Percentiles rank a stretch among this genome's conserved stretches.
phyloP scores from a whole-genome alignment of 2,329 filamentous ascomycete genomes.

The Colletotrichum karsti region DNA sequence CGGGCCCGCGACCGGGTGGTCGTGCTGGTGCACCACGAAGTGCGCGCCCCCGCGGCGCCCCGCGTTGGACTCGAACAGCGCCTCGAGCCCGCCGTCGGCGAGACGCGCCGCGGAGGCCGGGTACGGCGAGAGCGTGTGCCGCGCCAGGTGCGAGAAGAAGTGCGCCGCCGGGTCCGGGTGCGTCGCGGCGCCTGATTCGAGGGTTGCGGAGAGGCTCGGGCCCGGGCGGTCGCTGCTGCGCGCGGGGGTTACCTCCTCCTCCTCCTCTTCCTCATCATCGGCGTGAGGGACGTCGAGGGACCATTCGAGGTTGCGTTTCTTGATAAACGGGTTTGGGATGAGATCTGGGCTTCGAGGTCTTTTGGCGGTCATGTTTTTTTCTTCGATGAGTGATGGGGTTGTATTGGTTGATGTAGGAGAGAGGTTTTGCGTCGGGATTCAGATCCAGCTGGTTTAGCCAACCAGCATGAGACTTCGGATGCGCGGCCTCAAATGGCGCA shows the following conservation, averaged over 20 bases:
- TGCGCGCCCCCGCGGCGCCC: constrained; percentile 51
- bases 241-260: not conserved
- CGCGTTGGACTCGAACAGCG: constrained; percentile 45
- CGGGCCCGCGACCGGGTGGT: constrained; percentile 73
- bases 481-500: too few species aligned
- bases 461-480: too few species aligned
- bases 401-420: not conserved
- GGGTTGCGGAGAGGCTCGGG: constrained; percentile 39
- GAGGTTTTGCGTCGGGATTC: not conserved
- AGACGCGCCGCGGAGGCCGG: constrained; percentile 38
- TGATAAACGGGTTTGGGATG: constrained; percentile 55
- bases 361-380: constrained; percentile 36
- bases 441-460: too few species aligned
- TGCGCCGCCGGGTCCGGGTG: constrained; percentile 48
- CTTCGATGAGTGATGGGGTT: not conserved
- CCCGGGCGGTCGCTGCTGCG: not conserved
- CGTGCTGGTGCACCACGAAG: constrained; percentile 78
- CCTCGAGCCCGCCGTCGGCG: constrained; percentile 39
- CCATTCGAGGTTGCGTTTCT: constrained; percentile 56
- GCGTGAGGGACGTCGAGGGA: constrained; percentile 37
- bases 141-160: constrained; percentile 44
- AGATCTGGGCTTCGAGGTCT: constrained; percentile 41
- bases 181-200: constrained; percentile 48
- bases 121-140: constrained; percentile 33
- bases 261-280: too few species aligned